Conservation (phyloP, 148 eudicot genomes). For the Drosera capensis region DNA sequence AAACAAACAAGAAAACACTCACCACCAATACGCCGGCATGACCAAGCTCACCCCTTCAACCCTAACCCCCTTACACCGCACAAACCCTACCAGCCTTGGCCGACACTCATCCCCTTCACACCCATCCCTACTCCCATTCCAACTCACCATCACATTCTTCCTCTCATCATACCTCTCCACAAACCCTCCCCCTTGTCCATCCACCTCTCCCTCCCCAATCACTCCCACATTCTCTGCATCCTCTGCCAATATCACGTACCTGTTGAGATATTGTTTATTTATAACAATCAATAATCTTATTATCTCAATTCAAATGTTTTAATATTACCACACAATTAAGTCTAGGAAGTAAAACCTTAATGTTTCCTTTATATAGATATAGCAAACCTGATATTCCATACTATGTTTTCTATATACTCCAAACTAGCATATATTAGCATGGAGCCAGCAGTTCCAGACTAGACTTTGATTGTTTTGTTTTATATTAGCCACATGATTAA, state of each 20-base stretch:
- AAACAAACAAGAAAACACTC: conserved; percentile 10
- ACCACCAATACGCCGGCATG: conserved; percentile 96
- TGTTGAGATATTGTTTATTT: no score
- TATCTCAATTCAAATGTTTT: no score
- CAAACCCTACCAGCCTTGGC: conserved; percentile 75
- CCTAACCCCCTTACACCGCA: conserved; percentile 43
- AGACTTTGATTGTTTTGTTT: no score
- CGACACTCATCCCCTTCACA: conserved; percentile 85
- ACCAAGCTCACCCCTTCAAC: conserved; percentile 36
- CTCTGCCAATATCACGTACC: conserved; percentile 84
- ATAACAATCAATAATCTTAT: no score
- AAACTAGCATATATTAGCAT: no score
- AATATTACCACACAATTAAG: no score
- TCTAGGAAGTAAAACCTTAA: no score
- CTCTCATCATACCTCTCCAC: conserved; percentile 58
- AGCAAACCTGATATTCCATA: no score
- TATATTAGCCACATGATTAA: no score
- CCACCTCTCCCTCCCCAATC: conserved; percentile 78
- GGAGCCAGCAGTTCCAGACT: no score
- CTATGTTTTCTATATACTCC: no score
- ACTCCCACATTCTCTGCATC: conserved; percentile 66
- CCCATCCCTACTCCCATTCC: conserved; percentile 70
- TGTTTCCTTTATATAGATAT: no score
- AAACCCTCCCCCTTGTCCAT: conserved; percentile 74
- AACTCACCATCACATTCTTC: conserved; percentile 98